Evolutionary conservation across 148 eudicot species (phyloP), one percentile per base, ranked within the genome.

Genomic region (Amaranthus palmeri): DNA sequence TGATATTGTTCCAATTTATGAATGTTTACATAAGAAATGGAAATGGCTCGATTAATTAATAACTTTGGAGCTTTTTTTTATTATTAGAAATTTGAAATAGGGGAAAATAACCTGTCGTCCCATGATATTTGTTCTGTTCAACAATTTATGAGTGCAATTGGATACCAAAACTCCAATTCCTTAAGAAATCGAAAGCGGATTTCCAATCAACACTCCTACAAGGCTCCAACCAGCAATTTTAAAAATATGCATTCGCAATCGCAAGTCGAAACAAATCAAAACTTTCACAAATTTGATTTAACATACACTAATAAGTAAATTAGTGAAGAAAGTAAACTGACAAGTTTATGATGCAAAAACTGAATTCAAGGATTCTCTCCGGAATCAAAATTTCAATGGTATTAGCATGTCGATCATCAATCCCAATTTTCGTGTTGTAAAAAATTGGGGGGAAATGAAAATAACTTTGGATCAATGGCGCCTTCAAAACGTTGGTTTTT

Each of bases 181-280:
- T 71, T 1, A 92, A 82, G 69, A 90, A 88, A 75, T 90, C 81
- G 59, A 90, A 90, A 0, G 92, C 88, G 3, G 70, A 69, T 68
- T 86, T 73, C 96, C 92, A 88, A 61, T 90, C 96, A 72, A 83
- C 86, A 62, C 85, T 75, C 65, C 96, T 90, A 77, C 48, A 84
- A 65, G n/a, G n/a, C n/a, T n/a, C 42, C 66, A 43, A 43, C 6
- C 18, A 42, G 4, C 4, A 62, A 13, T 15, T 12, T 10, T 36
- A 12, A n/a, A 55, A 55, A 2, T 8, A n/a, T n/a, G n/a, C n/a
- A n/a, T n/a, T n/a, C n/a, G n/a, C n/a, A n/a, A n/a, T n/a, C n/a
- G n/a, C n/a, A n/a, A n/a, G n/a, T 15, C 56, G 40, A 18, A 45
- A 15, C 43, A 1, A 15, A 41, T 14, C 44, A 8, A 36, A 45